phyloP scores from a whole-genome alignment of 2,329 filamentous ascomycete genomes.

The Phaeoacremonium minimum region DNA sequence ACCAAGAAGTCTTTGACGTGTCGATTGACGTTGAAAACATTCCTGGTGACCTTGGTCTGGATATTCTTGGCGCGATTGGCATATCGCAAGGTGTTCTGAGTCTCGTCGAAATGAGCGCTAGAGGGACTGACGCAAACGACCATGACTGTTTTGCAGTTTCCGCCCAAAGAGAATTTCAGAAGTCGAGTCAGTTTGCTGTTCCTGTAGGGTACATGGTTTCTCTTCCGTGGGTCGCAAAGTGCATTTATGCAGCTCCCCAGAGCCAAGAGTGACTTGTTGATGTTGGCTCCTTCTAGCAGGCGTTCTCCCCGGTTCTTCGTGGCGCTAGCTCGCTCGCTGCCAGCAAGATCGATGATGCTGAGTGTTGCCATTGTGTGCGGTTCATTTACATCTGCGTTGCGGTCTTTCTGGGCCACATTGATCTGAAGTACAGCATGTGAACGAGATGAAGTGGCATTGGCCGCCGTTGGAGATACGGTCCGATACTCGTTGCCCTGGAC shows the following conservation, averaged over 20 bases:
- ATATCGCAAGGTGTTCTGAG: slow-evolving; percentile 95
- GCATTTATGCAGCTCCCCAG: slow-evolving; percentile 98
- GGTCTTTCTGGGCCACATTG: slow-evolving; percentile 90
- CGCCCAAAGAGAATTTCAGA: slow-evolving; percentile 93
- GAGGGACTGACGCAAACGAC: slow-evolving; percentile 98
- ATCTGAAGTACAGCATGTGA: slow-evolving; percentile 97
- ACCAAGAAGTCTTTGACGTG: slow-evolving; percentile 99
- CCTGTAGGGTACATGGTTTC: slow-evolving; percentile 91
- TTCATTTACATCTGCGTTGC: slow-evolving; percentile 88
- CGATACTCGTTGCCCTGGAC: slow-evolving; percentile 90
- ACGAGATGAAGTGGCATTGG: slow-evolving; percentile 94
- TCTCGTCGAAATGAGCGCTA: slow-evolving; percentile 95
- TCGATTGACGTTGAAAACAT: slow-evolving; percentile 97
- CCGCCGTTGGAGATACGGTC: slow-evolving; percentile 94
- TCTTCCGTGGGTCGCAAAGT: slow-evolving; percentile 86
- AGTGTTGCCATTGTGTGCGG: slow-evolving; percentile 97
- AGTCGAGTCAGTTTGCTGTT: slow-evolving; percentile 96
- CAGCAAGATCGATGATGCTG: slow-evolving; percentile 95
- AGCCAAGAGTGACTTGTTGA: slow-evolving; percentile 96
- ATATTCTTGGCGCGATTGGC: slow-evolving; percentile 99
- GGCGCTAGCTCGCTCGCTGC: slow-evolving; percentile 90
- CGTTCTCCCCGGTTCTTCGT: slow-evolving; percentile 95
- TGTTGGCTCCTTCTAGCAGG: slow-evolving; percentile 91
- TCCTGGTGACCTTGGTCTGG: slow-evolving; percentile 98
- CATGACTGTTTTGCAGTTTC: slow-evolving; percentile 99